Conservation (phyloP, 441 rosid genomes). For the Pelargonium citronellum region DNA sequence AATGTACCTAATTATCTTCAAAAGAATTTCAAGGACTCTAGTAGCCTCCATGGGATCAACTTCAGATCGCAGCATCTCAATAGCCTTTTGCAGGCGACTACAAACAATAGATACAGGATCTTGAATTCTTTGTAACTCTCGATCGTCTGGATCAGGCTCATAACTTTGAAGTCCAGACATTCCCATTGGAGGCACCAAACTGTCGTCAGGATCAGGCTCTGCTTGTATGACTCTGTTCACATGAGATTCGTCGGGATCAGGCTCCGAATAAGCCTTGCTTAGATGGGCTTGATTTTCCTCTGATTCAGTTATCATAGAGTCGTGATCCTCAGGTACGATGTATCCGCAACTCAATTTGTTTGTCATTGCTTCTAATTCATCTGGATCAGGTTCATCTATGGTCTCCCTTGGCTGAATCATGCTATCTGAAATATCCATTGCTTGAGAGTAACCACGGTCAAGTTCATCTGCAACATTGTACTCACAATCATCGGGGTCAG, state of each 20-base stretch:
- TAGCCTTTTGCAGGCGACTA: constrained; percentile 61
- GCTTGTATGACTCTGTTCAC: constrained; percentile 19
- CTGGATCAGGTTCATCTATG: constrained; percentile 54
- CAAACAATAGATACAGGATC: constrained; percentile 61
- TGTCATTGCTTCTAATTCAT: constrained; percentile 34
- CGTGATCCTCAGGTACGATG: constrained; percentile 23
- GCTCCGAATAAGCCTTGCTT: constrained; percentile 21
- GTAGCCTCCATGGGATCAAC: constrained; percentile 40
- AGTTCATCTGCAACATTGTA: constrained; percentile 17
- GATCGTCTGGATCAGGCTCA: constrained; percentile 75
- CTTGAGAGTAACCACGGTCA: neutral
- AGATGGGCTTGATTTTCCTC: constrained; percentile 22
- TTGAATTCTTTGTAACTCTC: constrained; percentile 71
- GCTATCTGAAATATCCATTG: constrained; percentile 18
- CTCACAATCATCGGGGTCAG: constrained; percentile 34
- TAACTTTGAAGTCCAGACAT: constrained; percentile 38
- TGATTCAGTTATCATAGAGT: constrained; percentile 18
- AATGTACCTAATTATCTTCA: constrained; percentile 63
- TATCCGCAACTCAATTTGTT: constrained; percentile 19
- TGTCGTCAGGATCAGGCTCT: constrained; percentile 41
- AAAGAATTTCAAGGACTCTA: constrained; percentile 51
- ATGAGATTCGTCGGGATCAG: constrained; percentile 31
- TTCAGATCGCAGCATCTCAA: constrained; percentile 49
- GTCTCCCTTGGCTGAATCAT: constrained; percentile 20
- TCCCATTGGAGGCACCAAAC: constrained; percentile 23